Percentiles rank a stretch among this genome's conserved stretches.
Evolutionary conservation across 306 rosid genomes (phyloP).

Genomic region (Quercus berberidifolia): DNA sequence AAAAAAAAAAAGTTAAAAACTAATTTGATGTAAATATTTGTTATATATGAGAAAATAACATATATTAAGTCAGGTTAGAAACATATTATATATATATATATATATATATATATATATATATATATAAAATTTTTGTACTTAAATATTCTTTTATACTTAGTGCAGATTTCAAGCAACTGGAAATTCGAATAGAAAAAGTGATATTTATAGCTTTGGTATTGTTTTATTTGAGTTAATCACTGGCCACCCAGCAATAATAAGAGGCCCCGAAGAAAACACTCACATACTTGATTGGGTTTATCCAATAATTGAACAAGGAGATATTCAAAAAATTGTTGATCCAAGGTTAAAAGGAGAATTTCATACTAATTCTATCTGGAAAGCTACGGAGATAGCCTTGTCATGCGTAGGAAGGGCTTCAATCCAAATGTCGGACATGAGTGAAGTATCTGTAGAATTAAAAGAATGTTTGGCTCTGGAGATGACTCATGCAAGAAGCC

Average conservation of each 20-base stretch:
- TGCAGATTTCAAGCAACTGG: not conserved
- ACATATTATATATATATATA: too few relatives aligned
- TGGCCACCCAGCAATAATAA: not conserved
- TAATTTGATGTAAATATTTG: too few relatives aligned
- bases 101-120: too few relatives aligned
- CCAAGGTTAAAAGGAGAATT: constrained; percentile 23
- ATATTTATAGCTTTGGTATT: constrained; percentile 2
- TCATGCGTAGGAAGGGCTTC: not conserved
- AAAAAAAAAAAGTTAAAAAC: too few relatives aligned
- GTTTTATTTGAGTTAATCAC: constrained; percentile 12
- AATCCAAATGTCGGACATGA: not conserved
- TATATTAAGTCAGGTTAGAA: too few relatives aligned
- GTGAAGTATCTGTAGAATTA: not conserved
- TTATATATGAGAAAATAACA: too few relatives aligned
- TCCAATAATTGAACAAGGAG: not conserved
- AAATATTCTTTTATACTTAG: too few relatives aligned
- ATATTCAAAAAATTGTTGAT: constrained; percentile 25
- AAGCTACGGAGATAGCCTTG: not conserved
- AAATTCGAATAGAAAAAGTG: constrained; percentile 6
- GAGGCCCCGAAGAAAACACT: not conserved
- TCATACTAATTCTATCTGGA: not conserved
- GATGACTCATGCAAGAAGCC: not conserved
- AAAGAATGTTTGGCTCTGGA: not conserved
- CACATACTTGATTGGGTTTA: too few relatives aligned
- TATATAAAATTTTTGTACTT: too few relatives aligned